These are phyloP conservation scores for Suhomyces coccinellae DNA, from an alignment of 1,139 yeast genomes.

Conservation along the genomic window DNA sequence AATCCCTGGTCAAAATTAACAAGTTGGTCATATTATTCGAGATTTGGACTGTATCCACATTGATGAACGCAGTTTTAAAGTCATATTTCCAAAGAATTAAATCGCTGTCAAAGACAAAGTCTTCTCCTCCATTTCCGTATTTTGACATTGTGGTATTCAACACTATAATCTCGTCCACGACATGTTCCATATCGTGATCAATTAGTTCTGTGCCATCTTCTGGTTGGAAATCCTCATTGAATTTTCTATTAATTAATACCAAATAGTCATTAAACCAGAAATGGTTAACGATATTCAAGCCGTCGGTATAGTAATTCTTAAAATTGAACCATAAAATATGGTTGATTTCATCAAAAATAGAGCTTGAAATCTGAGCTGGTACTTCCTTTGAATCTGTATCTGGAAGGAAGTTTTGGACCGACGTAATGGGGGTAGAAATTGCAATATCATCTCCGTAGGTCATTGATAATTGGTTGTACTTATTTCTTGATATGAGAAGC, in stretches of 20 bases:
- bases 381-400: background rate
- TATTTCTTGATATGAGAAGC: slow-evolving; percentile 27
- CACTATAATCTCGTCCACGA: slow-evolving; percentile 42
- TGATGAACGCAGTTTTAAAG: slow-evolving; percentile 31
- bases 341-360: slow-evolving; percentile 27
- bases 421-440: slow-evolving; percentile 39
- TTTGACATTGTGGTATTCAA: slow-evolving; percentile 35
- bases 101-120: slow-evolving; percentile 41
- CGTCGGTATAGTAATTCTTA: slow-evolving; percentile 33
- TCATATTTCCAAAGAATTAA: slow-evolving; percentile 43
- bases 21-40: slow-evolving; percentile 21
- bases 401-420: background rate
- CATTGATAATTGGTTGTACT: slow-evolving; percentile 27
- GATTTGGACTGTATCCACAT: slow-evolving; percentile 23
- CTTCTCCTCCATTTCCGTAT: slow-evolving; percentile 35
- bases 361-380: slow-evolving; percentile 5
- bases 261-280: slow-evolving; percentile 39
- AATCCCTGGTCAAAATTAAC: slow-evolving; percentile 33
- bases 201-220: slow-evolving; percentile 14
- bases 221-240: slow-evolving; percentile 21
- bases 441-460: slow-evolving; percentile 22
- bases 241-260: slow-evolving; percentile 34
- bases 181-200: slow-evolving; percentile 35
- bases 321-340: slow-evolving; percentile 47
- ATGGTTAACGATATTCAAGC: slow-evolving; percentile 37